phyloP scores from a whole-genome alignment of 495 filamentous ascomycete genomes.

The Penicillium pulvis region DNA sequence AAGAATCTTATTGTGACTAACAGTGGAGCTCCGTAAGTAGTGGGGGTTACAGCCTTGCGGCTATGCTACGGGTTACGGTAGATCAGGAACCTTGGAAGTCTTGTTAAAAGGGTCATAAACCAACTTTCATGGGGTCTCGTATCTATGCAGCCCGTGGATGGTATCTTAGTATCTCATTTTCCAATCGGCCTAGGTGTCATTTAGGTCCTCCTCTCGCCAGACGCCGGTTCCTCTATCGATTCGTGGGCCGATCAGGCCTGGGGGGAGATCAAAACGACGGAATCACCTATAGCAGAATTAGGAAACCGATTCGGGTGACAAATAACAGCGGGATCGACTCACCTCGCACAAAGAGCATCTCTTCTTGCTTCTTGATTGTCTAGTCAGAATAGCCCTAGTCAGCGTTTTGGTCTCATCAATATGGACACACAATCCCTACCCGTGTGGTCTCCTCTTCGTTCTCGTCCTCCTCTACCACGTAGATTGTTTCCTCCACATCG shows the following conservation, averaged over 20 bases:
- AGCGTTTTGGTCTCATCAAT: constrained; percentile 8
- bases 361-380: constrained; percentile 94
- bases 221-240: constrained; percentile 27
- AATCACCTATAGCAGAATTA: constrained; percentile 66
- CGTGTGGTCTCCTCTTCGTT: constrained; percentile 75
- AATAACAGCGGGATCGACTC: constrained; percentile 23
- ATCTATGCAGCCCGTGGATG: constrained; percentile 31
- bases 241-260: constrained; percentile 48
- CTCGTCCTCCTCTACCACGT: constrained; percentile 80
- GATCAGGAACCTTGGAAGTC: background rate
- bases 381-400: constrained; percentile 36
- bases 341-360: constrained; percentile 99
- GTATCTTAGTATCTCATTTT: constrained; percentile 22
- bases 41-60: constrained; percentile 12
- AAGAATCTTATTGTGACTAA: constrained; percentile 28
- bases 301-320: background rate
- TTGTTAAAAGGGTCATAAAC: constrained; percentile 20
- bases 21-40: constrained; percentile 3
- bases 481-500: constrained; percentile 96
- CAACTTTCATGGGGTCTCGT: constrained; percentile 35
- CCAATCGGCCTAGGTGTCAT: constrained; percentile 6
- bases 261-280: constrained; percentile 93
- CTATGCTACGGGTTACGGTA: constrained; percentile 8
- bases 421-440: constrained; percentile 42
- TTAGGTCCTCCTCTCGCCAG: constrained; percentile 23